These are phyloP conservation scores for Chytriomyces hyalinus DNA, from an alignment of 192 early-diverging fungal genomes.

Conservation along the genomic window DNA sequence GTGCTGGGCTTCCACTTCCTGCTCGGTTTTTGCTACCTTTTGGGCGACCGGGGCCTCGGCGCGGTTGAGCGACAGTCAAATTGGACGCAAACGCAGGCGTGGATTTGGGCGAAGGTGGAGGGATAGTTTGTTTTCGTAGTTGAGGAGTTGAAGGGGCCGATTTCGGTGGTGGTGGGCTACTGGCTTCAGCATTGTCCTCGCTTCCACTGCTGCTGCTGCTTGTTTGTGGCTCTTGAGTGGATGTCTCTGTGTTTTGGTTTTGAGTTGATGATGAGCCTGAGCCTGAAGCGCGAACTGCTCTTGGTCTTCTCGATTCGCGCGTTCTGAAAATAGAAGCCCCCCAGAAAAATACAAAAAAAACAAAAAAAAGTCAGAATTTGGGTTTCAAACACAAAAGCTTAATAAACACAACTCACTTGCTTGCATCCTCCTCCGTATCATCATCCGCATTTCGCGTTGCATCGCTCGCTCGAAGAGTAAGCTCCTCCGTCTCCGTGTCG, in stretches of 20 bases:
- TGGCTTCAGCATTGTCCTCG: background rate
- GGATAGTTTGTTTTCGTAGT: background rate
- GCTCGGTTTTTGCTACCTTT: conserved; percentile 30
- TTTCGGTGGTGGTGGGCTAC: background rate
- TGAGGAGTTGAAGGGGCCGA: conserved; percentile 7
- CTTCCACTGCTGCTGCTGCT: background rate
- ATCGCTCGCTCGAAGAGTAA: too few species aligned
- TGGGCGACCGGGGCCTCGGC: conserved; percentile 30
- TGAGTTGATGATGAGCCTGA: too few species aligned
- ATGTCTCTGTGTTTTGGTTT: too few species aligned
- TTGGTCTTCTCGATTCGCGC: background rate
- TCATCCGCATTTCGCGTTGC: too few species aligned
- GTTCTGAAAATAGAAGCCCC: background rate
- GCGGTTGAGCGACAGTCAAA: background rate
- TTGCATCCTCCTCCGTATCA: too few species aligned
- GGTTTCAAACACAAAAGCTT: background rate
- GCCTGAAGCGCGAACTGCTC: background rate
- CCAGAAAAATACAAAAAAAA: background rate
- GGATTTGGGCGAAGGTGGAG: conserved; percentile 1
- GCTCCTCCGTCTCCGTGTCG: background rate
- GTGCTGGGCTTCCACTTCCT: conserved; percentile 5
- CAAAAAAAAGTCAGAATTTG: background rate
- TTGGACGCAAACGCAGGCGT: background rate
- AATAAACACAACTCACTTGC: background rate
- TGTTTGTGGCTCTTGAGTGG: background rate